phyloP scores from a whole-genome alignment of 108 stramenopile species.

The Fistulifera solaris region DNA sequence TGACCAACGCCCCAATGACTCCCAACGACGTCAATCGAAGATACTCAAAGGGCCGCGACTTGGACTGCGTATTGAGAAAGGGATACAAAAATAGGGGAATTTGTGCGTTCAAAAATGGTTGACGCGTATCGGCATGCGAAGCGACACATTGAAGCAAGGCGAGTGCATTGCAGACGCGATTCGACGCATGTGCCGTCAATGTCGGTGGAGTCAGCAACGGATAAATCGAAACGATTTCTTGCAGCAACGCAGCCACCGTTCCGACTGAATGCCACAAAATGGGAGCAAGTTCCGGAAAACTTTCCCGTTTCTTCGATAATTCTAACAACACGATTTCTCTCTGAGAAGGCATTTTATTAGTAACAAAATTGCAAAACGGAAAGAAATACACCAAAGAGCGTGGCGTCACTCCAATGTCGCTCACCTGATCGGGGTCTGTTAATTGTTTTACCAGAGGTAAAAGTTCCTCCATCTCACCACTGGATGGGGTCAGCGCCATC shows the following conservation, averaged over 20 bases:
- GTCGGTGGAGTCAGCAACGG: constrained; percentile 94
- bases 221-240: constrained; percentile 98
- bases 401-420: neutral
- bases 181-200: constrained; percentile 91
- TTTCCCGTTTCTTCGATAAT: constrained; percentile 96
- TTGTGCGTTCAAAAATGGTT: constrained; percentile 89
- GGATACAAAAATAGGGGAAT: constrained; percentile 98
- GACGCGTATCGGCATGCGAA: constrained; percentile 92
- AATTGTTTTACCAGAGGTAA: constrained; percentile 65
- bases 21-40: constrained; percentile 93
- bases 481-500: neutral
- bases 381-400: neutral
- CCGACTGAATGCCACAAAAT: constrained; percentile 76
- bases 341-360: constrained; percentile 19
- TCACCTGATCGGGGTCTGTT: constrained; percentile 57
- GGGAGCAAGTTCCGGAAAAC: constrained; percentile 92
- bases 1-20: constrained; percentile 99
- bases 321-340: constrained; percentile 92
- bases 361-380: neutral
- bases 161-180: constrained; percentile 98
- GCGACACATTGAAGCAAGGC: constrained; percentile 98
- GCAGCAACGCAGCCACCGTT: constrained; percentile 84
- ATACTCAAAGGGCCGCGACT: constrained; percentile 96
- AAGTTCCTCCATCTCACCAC: constrained; percentile 60
- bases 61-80: constrained; percentile 94